Evolutionary conservation across 2,329 filamentous ascomycete species (phyloP), one percentile per base, ranked within the genome.

Genomic region (Massarina eburnea): DNA sequence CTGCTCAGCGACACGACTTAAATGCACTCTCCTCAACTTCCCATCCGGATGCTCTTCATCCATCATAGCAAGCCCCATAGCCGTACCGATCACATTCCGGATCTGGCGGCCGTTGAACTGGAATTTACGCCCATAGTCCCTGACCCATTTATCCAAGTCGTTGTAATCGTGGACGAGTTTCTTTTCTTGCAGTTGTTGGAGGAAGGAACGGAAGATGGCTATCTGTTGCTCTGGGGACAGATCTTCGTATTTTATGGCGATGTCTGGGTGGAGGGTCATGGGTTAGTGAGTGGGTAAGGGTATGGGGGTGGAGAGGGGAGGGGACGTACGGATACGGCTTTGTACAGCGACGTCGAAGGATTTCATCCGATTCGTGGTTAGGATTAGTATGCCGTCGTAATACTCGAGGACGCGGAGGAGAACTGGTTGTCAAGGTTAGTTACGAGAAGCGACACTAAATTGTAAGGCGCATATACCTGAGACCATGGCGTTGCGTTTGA

Each of bases 171-270:
- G 52, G 3, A 48, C 34, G 10, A 58, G 55, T 9, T 52, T 58
- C 18, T 48, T 46, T 7, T 75, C 70, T 10, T 70, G 74, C 27
- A 76, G 61, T 17, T 63, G 65, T 20, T 64, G 61, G 7, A 72
- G 58, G 4, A 66, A 66, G 2, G 60, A 49, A 3, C 51, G 77
- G 9, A 18, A 45, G 24, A 46, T 46, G 14, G 3, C 3, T 6
- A 15, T 29, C 27, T 46, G 15, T 21, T 46, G 43, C 6, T 46
- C 38, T 27, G n/a, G 21, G 73, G 54, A 77, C 74, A 10, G 78
- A 62, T 2, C 78, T 65, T 1, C 77, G 60, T 18, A 79, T 66
- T 17, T 73, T 72, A 22, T 73, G 70, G 75, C 75, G 77, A 46
- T 26, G 20, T 45, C 32, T 42, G 18, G 8, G 14, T 3, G 19